Evolutionary conservation across 257 asterid genomes (phyloP), one percentile per base, ranked within the genome.

Genomic region (Jacaranda mimosifolia): DNA sequence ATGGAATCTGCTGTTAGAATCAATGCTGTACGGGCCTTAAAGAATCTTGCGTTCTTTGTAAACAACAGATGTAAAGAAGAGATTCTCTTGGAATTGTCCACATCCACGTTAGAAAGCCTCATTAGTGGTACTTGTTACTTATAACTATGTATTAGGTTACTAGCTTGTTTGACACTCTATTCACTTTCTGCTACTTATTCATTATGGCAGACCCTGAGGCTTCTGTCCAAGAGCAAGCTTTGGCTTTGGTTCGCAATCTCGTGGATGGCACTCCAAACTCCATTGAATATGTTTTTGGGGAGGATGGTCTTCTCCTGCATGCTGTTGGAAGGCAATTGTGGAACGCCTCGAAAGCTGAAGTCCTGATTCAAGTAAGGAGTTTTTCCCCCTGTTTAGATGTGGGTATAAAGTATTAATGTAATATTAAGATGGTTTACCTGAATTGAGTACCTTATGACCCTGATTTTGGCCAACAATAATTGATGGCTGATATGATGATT

Each of bases 141-240:
- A 5, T n/a, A 55, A 55, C n/a, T 5, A 19, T 43, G 32, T 55
- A 55, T 42, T 21, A 58, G 55, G 53, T 66, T 6, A 55, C 7
- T 55, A 35, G 52, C 56, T 40, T 53, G 71, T 68, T 73, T 76
- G 6, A 46, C 32, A 15, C 73, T 64, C 38, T 49, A 51, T 85
- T 85, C 63, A 80, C 73, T 11, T 12, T 74, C 71, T 77, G 48
- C 42, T 73, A 45, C 62, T 73, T 64, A 43, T 64, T 79, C 73
- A 43, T 76, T 55, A 73, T 79, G 76, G 84, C 89, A 93, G 99
- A 95, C 79, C 90, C 93, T 15, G 99, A 93, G 83, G 86, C 89
- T 75, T 83, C 90, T 48, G 97, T 95, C 75, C 97, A 93, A 84
- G 97, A 87, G 88, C 97, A 95, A 87, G 94, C 91, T 74, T 81